A percentile compares a stretch with the other conserved stretches of the same genome.
phyloP scores from a whole-genome alignment of 805 yeast species.

The Saccharomyces mikatae region DNA sequence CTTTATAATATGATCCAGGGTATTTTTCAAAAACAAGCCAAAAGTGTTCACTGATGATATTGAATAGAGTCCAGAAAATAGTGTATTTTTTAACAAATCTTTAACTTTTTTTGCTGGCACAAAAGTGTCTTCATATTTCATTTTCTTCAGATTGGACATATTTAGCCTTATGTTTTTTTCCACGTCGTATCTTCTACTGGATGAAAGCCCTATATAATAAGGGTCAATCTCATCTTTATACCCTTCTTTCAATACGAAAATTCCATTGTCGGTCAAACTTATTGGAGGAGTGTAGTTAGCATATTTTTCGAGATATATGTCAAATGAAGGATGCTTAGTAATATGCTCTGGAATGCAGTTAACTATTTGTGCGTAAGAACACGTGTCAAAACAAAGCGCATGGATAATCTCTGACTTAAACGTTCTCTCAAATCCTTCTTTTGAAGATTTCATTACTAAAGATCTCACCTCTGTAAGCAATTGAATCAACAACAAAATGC shows the following conservation, averaged over 20 bases:
- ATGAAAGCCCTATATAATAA: slow-evolving; percentile 65
- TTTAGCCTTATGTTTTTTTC: slow-evolving; percentile 51
- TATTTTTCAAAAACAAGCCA: slow-evolving; percentile 42
- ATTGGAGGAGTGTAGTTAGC: slow-evolving; percentile 59
- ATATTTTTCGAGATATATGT: slow-evolving; percentile 44
- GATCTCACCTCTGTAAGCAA: slow-evolving; percentile 60
- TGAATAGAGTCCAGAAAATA: slow-evolving; percentile 40
- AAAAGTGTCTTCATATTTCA: slow-evolving; percentile 41
- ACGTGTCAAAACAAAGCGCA: slow-evolving; percentile 65
- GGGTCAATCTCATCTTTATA: slow-evolving; percentile 59
- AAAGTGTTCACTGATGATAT: slow-evolving; percentile 49
- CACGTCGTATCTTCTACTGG: slow-evolving; percentile 81
- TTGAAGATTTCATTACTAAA: slow-evolving; percentile 42
- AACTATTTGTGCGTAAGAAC: slow-evolving; percentile 63
- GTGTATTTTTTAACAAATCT: slow-evolving; percentile 28
- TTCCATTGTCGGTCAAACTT: slow-evolving; percentile 49
- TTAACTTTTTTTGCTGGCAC: slow-evolving; percentile 45
- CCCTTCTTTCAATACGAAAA: slow-evolving; percentile 58
- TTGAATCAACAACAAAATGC: slow-evolving; percentile 57
- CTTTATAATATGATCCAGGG: slow-evolving; percentile 34
- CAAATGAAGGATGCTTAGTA: slow-evolving; percentile 66
- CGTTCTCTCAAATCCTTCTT: slow-evolving; percentile 41
- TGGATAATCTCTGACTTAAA: slow-evolving; percentile 73
- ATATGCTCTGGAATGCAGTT: slow-evolving; percentile 69
- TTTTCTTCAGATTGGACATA: slow-evolving; percentile 34